Evolutionary conservation across 2,329 filamentous ascomycete genomes (phyloP), one percentile per base, ranked within the genome.

Genomic region (Lecanicillium sp.): DNA sequence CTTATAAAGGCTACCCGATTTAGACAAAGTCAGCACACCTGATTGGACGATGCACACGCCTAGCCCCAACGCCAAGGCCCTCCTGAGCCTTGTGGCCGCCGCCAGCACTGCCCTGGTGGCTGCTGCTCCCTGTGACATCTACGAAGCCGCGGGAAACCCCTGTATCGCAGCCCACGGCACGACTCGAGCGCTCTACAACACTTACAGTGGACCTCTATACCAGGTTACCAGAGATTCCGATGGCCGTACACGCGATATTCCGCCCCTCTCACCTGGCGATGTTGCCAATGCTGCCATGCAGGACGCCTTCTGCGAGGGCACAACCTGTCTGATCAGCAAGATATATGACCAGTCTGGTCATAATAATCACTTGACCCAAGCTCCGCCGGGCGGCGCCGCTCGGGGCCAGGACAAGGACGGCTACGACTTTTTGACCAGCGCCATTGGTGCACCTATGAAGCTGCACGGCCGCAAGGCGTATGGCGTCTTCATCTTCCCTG

Each of bases 111-210:
- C n/a, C n/a, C n/a, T n/a, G n/a, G n/a, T n/a, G n/a, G n/a, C n/a
- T n/a, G n/a, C n/a, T n/a, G n/a, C n/a, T n/a, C 76, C 77, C 12
- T 81, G 76, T 47, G 77, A 81, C 43, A 65, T 80, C 44, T 81
- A 80, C 56, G n/a, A n/a, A n/a, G 52, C 66, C 2, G 62, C 66
- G 0, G 76, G 74, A 1, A 65, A 66, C 36, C 72, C 75, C 17
- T 81, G 77, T 48, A 60, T 81, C 13, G 76, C 77, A 0, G 77
- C 77, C 1, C 76, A 81, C 51, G 72, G 71, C 51, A 80, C 75
- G 14, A 80, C 77, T 41, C 71, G 77, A 5, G 73, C 77, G n/a
- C 55, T 81, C 6, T 80, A 78, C 57, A 67, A 56, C 47, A 48
- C 62, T 32, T 81, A 60, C 58, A 61, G 37, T 13, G 72, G 73